A percentile compares a stretch with the other conserved stretches of the same genome.
Evolutionary conservation across 2,329 filamentous ascomycete genomes (phyloP).

Genomic region (Pseudocercospora ulei): DNA sequence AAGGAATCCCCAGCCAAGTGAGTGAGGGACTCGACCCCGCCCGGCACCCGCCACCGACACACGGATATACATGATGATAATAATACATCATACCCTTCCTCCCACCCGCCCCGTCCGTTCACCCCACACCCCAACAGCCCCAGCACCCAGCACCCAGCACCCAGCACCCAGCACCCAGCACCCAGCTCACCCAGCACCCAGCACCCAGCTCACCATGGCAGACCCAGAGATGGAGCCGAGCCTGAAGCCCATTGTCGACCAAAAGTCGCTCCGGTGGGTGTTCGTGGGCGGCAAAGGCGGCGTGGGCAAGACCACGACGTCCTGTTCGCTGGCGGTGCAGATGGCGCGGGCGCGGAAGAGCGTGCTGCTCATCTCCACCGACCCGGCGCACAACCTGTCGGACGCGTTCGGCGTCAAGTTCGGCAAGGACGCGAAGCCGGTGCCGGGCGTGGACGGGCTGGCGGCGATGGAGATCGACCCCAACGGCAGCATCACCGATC

Average conservation of each 20-base stretch:
- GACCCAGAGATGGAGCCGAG: slow-evolving; percentile 83
- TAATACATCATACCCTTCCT: too few relatives aligned
- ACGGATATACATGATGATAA: too few relatives aligned
- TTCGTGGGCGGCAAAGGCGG: slow-evolving; percentile 97
- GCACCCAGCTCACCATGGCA: slow-evolving; percentile 33
- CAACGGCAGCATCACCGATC: slow-evolving; percentile 92
- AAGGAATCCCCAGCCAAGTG: too few relatives aligned
- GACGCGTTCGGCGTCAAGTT: slow-evolving; percentile 99
- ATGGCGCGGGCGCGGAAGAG: slow-evolving; percentile 89
- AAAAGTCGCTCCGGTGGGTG: slow-evolving; percentile 93
- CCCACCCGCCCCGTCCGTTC: too few relatives aligned
- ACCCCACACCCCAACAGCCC: background rate
- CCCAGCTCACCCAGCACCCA: background rate
- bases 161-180: slow-evolving; percentile 1
- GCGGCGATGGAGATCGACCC: slow-evolving; percentile 99
- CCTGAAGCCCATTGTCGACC: slow-evolving; percentile 88
- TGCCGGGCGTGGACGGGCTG: slow-evolving; percentile 86
- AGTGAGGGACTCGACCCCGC: too few relatives aligned
- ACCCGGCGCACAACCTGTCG: slow-evolving; percentile 94
- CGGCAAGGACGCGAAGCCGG: slow-evolving; percentile 88
- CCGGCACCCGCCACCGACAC: too few relatives aligned
- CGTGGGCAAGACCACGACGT: slow-evolving; percentile 98
- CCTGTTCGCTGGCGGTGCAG: slow-evolving; percentile 95
- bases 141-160: slow-evolving; percentile 7
- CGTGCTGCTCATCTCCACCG: slow-evolving; percentile 94